Evolutionary conservation across 495 filamentous ascomycete species (phyloP).

Genomic region (Polyplosphaeria fusca): DNA sequence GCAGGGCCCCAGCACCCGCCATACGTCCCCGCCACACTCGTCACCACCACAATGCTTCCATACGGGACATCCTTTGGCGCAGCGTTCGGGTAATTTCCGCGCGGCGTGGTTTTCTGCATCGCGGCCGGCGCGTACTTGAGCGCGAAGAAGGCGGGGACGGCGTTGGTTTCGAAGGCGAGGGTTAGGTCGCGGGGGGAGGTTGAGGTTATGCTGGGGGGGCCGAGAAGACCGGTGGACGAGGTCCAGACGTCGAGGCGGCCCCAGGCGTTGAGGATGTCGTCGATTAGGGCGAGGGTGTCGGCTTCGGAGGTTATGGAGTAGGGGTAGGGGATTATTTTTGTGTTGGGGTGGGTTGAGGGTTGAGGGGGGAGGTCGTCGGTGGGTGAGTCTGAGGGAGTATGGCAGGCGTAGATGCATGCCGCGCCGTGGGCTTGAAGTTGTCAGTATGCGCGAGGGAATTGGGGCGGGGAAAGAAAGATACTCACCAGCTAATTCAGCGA

Average conservation of each 20-base stretch:
- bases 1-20: conserved; percentile 57
- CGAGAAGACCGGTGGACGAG: conserved; percentile 52
- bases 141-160: conserved; percentile 59
- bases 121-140: conserved; percentile 61
- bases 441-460: not conserved
- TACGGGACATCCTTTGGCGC: conserved; percentile 55
- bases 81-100: conserved; percentile 57
- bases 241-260: conserved; percentile 57
- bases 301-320: conserved; percentile 55
- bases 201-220: conserved; percentile 53
- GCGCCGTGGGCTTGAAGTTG: conserved; percentile 54
- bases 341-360: conserved; percentile 47
- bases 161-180: conserved; percentile 56
- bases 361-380: conserved; percentile 40
- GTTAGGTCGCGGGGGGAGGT: conserved; percentile 54
- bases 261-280: conserved; percentile 59
- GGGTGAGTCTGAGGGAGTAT: conserved; percentile 31
- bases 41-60: conserved; percentile 58
- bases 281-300: conserved; percentile 57
- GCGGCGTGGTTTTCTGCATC: conserved; percentile 55
- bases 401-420: conserved; percentile 57
- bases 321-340: conserved; percentile 58
- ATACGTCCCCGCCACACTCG: conserved; percentile 54
- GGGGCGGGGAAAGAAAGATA: not conserved
- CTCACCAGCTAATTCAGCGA: conserved; percentile 55